A percentile compares a stretch with the other conserved stretches of the same genome.
Evolutionary conservation across 805 yeast species (phyloP).

Genomic region (Starmerella gropengiesseri): DNA sequence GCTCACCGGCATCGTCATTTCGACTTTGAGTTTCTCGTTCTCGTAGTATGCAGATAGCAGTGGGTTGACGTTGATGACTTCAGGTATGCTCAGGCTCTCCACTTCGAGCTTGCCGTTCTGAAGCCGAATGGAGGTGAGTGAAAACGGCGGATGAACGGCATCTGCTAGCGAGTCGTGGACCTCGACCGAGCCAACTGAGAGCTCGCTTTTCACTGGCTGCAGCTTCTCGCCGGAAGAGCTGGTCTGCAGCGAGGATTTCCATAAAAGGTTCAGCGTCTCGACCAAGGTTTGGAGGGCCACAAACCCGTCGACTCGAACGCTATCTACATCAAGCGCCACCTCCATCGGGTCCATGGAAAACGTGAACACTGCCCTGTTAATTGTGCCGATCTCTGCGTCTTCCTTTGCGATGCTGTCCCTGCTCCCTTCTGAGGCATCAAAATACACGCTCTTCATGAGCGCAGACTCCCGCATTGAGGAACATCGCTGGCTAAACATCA

Average conservation of each 20-base stretch:
- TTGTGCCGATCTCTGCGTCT: constrained; percentile 6
- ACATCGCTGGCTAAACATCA: background rate
- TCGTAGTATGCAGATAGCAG: background rate
- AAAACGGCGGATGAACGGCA: background rate
- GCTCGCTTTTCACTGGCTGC: background rate
- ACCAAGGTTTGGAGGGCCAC: constrained; percentile 8
- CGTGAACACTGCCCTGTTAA: constrained; percentile 9
- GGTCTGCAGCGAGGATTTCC: background rate
- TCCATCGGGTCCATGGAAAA: constrained; percentile 9
- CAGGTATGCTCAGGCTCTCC: constrained; percentile 9
- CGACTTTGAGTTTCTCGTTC: background rate
- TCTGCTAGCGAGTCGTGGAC: constrained; percentile 8
- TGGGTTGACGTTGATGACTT: constrained; percentile 16
- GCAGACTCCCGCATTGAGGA: background rate
- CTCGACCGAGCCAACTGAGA: constrained; percentile 3
- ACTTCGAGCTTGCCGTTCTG: constrained; percentile 1
- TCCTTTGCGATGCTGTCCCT: background rate
- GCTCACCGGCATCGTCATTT: constrained; percentile 6
- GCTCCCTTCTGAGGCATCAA: constrained; percentile 10
- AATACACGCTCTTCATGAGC: constrained; percentile 13
- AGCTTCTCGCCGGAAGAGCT: too few relatives aligned
- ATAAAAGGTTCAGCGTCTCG: background rate
- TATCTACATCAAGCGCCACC: constrained; percentile 5
- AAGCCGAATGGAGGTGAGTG: background rate
- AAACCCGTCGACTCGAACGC: constrained; percentile 10